Evolutionary conservation across 345 rosid genomes (phyloP).

Genomic region (Murraya paniculata): DNA sequence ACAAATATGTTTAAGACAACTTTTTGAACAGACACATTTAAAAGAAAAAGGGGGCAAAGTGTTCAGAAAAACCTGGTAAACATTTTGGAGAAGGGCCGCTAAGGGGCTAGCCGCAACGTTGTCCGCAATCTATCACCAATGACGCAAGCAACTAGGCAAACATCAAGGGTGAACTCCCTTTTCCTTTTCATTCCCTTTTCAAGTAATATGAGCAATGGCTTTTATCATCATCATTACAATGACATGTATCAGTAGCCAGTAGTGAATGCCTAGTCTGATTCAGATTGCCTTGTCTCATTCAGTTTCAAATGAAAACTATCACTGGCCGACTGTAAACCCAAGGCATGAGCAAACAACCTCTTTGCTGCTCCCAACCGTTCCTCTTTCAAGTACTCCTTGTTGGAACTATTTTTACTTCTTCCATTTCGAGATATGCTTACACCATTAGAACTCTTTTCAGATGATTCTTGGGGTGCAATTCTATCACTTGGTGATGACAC

Average conservation of each 20-base stretch:
- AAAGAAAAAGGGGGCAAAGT: neutral
- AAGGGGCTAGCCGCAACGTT: neutral
- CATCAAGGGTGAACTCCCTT: neutral
- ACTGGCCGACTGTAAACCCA: conserved; percentile 43
- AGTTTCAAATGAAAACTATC: conserved; percentile 28
- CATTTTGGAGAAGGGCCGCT: neutral
- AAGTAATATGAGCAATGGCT: neutral
- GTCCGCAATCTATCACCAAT: neutral
- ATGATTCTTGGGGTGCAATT: conserved; percentile 16
- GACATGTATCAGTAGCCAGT: neutral
- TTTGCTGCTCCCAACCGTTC: conserved; percentile 62
- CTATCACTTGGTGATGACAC: conserved; percentile 23
- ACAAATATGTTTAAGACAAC: neutral
- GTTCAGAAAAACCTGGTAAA: neutral
- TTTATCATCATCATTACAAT: neutral
- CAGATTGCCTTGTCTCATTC: conserved; percentile 25
- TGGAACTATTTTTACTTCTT: conserved; percentile 22
- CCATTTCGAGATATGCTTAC: conserved; percentile 16
- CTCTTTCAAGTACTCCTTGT: conserved; percentile 40
- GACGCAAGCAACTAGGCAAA: neutral
- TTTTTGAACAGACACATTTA: neutral
- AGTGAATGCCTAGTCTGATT: neutral
- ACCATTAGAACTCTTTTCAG: conserved; percentile 16
- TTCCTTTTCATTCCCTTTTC: neutral
- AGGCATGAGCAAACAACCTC: conserved; percentile 64